A percentile compares a stretch with the other conserved stretches of the same genome.
phyloP scores from a whole-genome alignment of 148 eudicot species.

The Vaccinium myrtillus region DNA sequence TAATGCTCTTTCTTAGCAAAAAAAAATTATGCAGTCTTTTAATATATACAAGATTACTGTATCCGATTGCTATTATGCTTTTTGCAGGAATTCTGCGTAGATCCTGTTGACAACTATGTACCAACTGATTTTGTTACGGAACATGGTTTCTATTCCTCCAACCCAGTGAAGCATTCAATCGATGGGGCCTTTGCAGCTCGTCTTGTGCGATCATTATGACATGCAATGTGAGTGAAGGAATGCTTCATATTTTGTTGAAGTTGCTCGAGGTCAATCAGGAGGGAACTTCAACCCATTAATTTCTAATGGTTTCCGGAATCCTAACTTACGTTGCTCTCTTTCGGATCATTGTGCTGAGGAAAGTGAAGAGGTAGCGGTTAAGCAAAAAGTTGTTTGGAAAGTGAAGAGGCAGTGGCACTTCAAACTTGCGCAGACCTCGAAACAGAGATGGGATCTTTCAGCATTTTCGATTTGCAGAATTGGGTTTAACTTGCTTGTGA shows the following conservation, averaged over 20 bases:
- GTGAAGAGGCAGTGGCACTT: neutral
- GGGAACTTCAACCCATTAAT: neutral
- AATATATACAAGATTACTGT: neutral
- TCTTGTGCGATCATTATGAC: conserved; percentile 42
- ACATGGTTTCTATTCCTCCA: conserved; percentile 73
- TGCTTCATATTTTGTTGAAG: conserved; percentile 10
- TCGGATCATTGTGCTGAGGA: neutral
- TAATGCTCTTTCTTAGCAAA: neutral
- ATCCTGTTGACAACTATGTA: conserved; percentile 58
- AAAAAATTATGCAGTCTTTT: neutral
- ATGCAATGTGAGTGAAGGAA: neutral
- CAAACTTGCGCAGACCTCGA: neutral
- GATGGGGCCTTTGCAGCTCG: conserved; percentile 99
- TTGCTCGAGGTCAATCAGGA: neutral
- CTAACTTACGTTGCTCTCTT: neutral
- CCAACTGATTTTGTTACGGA: conserved; percentile 56
- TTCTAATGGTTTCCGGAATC: neutral
- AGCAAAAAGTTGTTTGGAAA: neutral
- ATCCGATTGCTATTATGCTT: neutral
- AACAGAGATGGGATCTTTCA: neutral
- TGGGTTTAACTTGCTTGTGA: conserved; percentile 1
- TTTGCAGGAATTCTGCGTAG: conserved; percentile 70
- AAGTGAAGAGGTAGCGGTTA: neutral
- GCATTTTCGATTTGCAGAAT: neutral
- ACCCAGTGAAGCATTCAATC: conserved; percentile 79